A percentile compares a stretch with the other conserved stretches of the same genome.
These are phyloP conservation scores for Aureobasidium namibiae DNA, from an alignment of 2,329 filamentous ascomycete genomes.

Conservation along the genomic window DNA sequence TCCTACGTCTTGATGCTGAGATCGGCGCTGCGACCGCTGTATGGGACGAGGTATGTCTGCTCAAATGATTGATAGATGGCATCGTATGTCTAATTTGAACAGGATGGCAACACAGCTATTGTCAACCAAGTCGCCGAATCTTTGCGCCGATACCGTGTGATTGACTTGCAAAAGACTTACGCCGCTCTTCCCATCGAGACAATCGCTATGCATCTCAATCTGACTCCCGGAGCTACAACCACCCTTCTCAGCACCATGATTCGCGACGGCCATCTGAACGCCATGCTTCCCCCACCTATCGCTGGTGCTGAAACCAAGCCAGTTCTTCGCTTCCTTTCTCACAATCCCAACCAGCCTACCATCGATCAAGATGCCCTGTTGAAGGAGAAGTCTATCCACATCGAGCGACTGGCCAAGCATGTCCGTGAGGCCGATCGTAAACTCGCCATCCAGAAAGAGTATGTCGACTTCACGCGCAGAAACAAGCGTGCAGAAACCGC, in stretches of 20 bases:
- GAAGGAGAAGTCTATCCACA: slow-evolving; percentile 40
- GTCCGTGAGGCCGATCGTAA: slow-evolving; percentile 48
- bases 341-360: slow-evolving; percentile 4
- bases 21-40: slow-evolving; percentile 49
- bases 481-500: slow-evolving; percentile 29
- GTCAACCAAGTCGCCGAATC: slow-evolving; percentile 60
- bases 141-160: slow-evolving; percentile 68
- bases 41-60: slow-evolving; percentile 40
- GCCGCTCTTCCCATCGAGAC: slow-evolving; percentile 50
- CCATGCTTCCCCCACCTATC: slow-evolving; percentile 38
- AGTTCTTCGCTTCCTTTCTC: slow-evolving; percentile 47
- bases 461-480: slow-evolving; percentile 45
- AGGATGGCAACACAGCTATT: slow-evolving; percentile 57
- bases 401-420: slow-evolving; percentile 42
- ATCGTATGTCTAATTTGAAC: not conserved
- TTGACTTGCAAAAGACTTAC: slow-evolving; percentile 66
- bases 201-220: slow-evolving; percentile 43
- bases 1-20: slow-evolving; percentile 55
- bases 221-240: slow-evolving; percentile 43
- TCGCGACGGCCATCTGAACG: slow-evolving; percentile 41
- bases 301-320: slow-evolving; percentile 24
- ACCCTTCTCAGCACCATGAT: slow-evolving; percentile 48
- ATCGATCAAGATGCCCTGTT: slow-evolving; percentile 32
- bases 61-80: not conserved
- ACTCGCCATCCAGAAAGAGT: slow-evolving; percentile 51